Conservation (phyloP, 495 filamentous ascomycete genomes). For the Aspergillus diversus region DNA sequence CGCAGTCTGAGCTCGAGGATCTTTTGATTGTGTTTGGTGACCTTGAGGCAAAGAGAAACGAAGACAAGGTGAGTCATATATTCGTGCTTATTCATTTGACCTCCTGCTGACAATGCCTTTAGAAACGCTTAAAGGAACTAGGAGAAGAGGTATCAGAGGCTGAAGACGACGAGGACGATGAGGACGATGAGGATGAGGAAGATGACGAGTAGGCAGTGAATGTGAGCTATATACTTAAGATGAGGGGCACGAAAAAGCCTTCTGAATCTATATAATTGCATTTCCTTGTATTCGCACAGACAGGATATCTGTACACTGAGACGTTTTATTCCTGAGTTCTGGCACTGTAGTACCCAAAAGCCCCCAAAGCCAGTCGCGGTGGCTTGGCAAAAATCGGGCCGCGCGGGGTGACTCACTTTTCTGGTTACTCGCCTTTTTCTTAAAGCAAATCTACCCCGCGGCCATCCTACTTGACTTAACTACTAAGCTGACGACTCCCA, state of each 20-base stretch:
- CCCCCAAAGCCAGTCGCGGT: background rate
- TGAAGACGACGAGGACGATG: conserved; percentile 71
- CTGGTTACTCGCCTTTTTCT: conserved; percentile 19
- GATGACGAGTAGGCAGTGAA: conserved; percentile 39
- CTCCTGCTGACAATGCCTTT: conserved; percentile 28
- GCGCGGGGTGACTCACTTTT: conserved; percentile 45
- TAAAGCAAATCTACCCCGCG: conserved; percentile 32
- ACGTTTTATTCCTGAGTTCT: background rate
- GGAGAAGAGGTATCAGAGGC: conserved; percentile 77
- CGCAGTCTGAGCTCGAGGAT: conserved; percentile 79
- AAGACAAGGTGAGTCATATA: conserved; percentile 70
- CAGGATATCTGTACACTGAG: background rate
- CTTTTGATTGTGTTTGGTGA: conserved; percentile 87
- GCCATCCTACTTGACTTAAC: conserved; percentile 18
- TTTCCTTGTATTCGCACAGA: background rate
- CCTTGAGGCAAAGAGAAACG: conserved; percentile 78
- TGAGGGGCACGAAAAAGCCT: background rate
- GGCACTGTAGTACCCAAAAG: background rate
- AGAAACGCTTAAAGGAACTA: conserved; percentile 74
- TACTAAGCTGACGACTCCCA: conserved; percentile 26
- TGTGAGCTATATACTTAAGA: conserved; percentile 5
- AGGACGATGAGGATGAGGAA: conserved; percentile 64
- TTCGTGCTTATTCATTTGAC: background rate
- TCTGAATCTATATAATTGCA: background rate
- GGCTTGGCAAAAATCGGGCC: conserved; percentile 31